Base-by-base conservation (phyloP, 2,329 filamentous ascomycete species). In the Pseudogymnoascus destructans region DNA sequence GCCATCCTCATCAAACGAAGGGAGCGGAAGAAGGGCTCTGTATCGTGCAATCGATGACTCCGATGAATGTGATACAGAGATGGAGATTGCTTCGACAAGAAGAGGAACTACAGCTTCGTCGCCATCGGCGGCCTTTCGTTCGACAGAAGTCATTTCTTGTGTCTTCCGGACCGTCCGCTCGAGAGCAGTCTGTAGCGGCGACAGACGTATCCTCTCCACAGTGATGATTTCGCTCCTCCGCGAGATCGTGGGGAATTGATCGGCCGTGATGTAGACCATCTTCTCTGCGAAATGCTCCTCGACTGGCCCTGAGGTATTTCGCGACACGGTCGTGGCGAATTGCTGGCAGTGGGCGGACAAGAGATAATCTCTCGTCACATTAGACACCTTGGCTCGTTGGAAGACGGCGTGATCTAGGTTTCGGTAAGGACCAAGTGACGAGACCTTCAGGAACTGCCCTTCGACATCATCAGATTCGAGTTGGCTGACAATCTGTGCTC, bases 161-260 rank as follows among this genome's bases (percentile, higher is more conserved):
- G 92, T 95, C 75, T 96, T 96, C 60, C 91, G 83, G 65, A 89
- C 85, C 30, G 93, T 92, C 13, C 92, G 84, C 70, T 97, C 92
- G 61, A 97, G 77, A 0, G 87, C 92, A n/a, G 89, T 91, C 71
- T 96, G 87, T 60, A 93, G 76, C 5, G 91, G 84, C 30, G 79
- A 80, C 23, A 96, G 75, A 9, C 77, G 77, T 15, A 67, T 55
- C 6, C 85, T 84, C 15, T 84, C 79, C 1, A 80, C 77, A 5
- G 81, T 75, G 11, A 95, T 73, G 61, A 97, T 87, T 72, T 96
- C 91, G 65, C 89, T 95, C 58, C 91, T 82, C 30, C 89, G 82
- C 23, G 96, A 74, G 55, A 97, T 95, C 1, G 91, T 96, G 0
- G 92, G 93, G 73, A 97, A 97, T 0, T 85, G 73, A 66, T 96